Conservation (phyloP, 352 stramenopile species). For the Globisporangium nodosum region DNA sequence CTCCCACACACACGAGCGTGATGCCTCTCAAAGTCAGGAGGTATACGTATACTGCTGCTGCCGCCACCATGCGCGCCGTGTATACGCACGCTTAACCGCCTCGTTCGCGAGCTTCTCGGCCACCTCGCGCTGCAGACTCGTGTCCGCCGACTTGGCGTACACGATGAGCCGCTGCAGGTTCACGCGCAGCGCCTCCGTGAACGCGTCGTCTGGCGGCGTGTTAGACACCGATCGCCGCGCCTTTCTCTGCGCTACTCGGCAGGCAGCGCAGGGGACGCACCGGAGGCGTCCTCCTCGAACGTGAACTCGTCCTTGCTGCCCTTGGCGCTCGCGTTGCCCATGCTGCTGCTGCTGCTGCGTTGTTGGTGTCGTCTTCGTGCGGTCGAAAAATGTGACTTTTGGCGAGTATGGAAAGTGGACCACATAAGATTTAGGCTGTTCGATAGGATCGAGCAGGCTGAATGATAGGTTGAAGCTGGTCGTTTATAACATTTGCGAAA, state of each 20-base stretch:
- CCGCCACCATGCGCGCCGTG: not conserved
- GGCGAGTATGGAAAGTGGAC: not conserved
- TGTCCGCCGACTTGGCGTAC: constrained; percentile 90
- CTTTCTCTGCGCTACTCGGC: not conserved
- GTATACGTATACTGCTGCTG: no score
- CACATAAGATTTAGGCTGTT: not conserved
- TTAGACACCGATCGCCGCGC: not conserved
- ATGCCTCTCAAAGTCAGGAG: no score
- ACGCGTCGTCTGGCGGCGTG: constrained; percentile 60
- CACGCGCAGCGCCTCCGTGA: constrained; percentile 83
- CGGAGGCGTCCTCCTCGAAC: constrained; percentile 60
- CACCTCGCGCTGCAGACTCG: constrained; percentile 86
- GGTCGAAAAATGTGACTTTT: not conserved
- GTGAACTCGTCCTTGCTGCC: constrained; percentile 79
- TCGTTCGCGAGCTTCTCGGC: constrained; percentile 94
- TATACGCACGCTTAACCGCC: constrained; percentile 85
- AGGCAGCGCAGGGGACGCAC: not conserved
- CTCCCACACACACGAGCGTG: not conserved
- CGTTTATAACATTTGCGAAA: not conserved
- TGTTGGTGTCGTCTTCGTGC: not conserved
- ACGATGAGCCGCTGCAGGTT: constrained; percentile 91
- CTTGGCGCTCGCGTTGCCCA: constrained; percentile 59
- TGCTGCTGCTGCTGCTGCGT: constrained; percentile 4
- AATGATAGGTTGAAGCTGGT: not conserved
- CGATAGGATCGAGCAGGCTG: no score